phyloP scores from a whole-genome alignment of 83 land plant genomes.

The Thuja plicata region DNA sequence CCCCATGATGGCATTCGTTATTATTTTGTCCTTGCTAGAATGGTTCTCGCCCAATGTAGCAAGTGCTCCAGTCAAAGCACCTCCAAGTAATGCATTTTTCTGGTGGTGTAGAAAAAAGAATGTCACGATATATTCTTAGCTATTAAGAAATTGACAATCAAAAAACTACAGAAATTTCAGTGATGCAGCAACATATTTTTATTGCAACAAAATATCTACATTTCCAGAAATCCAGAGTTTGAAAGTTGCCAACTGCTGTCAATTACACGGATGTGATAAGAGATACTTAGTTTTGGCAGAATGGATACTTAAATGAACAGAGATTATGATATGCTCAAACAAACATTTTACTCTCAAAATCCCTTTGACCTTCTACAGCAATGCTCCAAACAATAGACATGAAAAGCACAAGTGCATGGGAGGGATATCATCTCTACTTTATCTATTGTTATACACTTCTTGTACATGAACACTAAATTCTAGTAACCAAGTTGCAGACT shows the following conservation, averaged over 20 bases:
- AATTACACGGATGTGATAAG: background rate
- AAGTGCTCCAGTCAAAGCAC: constrained; percentile 78
- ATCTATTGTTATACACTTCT: background rate
- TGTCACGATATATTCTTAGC: background rate
- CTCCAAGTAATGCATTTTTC: constrained; percentile 87
- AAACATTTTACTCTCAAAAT: background rate
- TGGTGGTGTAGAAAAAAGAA: constrained; percentile 14
- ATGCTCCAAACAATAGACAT: background rate
- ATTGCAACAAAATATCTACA: background rate
- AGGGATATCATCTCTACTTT: background rate
- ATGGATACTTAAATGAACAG: background rate
- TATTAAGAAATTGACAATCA: background rate
- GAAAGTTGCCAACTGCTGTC: background rate
- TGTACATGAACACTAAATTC: background rate
- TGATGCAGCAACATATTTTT: background rate
- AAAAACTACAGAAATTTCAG: background rate
- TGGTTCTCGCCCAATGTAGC: constrained; percentile 43
- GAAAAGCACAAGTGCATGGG: background rate
- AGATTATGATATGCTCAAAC: background rate
- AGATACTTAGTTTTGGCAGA: background rate
- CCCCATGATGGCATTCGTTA: constrained; percentile 70
- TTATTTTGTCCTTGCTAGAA: constrained; percentile 46
- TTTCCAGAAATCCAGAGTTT: background rate
- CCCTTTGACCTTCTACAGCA: background rate
- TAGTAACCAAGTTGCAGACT: background rate